Evolutionary conservation across 345 rosid species (phyloP).

Genomic region (Salix suchowensis): DNA sequence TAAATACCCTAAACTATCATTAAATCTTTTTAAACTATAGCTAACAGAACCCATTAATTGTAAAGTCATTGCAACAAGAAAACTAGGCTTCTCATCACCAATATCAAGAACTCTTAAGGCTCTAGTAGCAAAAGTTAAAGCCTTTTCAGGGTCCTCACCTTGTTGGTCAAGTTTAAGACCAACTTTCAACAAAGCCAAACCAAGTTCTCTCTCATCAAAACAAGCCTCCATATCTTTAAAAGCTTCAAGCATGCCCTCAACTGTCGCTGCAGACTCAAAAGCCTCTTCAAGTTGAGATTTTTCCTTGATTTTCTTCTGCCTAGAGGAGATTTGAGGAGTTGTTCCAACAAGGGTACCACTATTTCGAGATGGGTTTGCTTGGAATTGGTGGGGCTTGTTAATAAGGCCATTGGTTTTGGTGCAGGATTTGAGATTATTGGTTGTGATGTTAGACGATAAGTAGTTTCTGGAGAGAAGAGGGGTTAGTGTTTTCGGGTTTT

Average conservation of each 20-base stretch:
- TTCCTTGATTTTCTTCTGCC: slow-evolving; percentile 51
- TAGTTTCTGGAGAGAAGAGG: slow-evolving; percentile 23
- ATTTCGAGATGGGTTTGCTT: slow-evolving; percentile 39
- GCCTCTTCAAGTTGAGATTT: slow-evolving; percentile 72
- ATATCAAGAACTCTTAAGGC: slow-evolving; percentile 62
- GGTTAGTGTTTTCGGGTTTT: slow-evolving; percentile 22
- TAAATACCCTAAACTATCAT: slow-evolving; percentile 71
- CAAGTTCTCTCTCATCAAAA: slow-evolving; percentile 68
- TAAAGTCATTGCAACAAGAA: slow-evolving; percentile 67
- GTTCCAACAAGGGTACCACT: slow-evolving; percentile 50
- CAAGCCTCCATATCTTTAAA: slow-evolving; percentile 70
- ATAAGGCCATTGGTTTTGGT: slow-evolving; percentile 31
- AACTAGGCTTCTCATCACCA: slow-evolving; percentile 39
- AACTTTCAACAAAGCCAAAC: slow-evolving; percentile 65
- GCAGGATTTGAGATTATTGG: slow-evolving; percentile 29
- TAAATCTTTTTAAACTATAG: slow-evolving; percentile 63
- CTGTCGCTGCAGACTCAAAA: slow-evolving; percentile 71
- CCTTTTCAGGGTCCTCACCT: slow-evolving; percentile 70
- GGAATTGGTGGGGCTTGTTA: slow-evolving; percentile 31
- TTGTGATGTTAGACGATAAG: slow-evolving; percentile 22
- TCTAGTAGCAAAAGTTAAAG: slow-evolving; percentile 55
- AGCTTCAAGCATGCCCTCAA: slow-evolving; percentile 67
- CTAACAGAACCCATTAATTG: slow-evolving; percentile 75
- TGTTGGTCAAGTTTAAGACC: slow-evolving; percentile 87
- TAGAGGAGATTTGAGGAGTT: slow-evolving; percentile 41